Conservation (phyloP, 192 early-diverging fungal genomes). For the Spizellomyces punctatus region DNA sequence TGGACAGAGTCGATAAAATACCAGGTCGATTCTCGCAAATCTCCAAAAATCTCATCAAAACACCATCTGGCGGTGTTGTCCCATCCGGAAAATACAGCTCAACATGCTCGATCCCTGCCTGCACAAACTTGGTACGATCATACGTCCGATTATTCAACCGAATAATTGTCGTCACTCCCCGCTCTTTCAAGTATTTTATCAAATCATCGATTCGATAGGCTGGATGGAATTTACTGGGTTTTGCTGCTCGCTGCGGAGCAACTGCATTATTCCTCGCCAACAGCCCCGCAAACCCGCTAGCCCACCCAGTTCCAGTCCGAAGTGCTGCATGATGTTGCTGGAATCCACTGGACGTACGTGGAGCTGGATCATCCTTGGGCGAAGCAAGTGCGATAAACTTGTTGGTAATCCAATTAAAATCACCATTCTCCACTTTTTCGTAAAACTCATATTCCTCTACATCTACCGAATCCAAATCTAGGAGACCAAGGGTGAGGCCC, state of each 20-base stretch:
- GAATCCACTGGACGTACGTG: neutral
- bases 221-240: slow-evolving; percentile 37
- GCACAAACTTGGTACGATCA: slow-evolving; percentile 56
- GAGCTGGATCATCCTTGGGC: slow-evolving; percentile 56
- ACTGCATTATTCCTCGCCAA: slow-evolving; percentile 3
- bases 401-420: slow-evolving; percentile 74
- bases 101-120: slow-evolving; percentile 64
- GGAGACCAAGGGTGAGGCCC: slow-evolving; percentile 57
- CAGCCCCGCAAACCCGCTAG: slow-evolving; percentile 12
- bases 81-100: slow-evolving; percentile 75
- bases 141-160: slow-evolving; percentile 70
- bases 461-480: slow-evolving; percentile 63
- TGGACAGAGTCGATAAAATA: slow-evolving; percentile 9
- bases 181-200: slow-evolving; percentile 53
- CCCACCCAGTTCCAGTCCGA: slow-evolving; percentile 4
- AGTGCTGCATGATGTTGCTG: slow-evolving; percentile 6
- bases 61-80: slow-evolving; percentile 64
- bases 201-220: slow-evolving; percentile 54
- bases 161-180: slow-evolving; percentile 55
- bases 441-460: slow-evolving; percentile 73
- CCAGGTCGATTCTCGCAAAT: slow-evolving; percentile 58
- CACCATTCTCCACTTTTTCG: slow-evolving; percentile 69
- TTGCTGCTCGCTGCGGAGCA: neutral
- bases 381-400: slow-evolving; percentile 73
- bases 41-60: slow-evolving; percentile 65